These are phyloP conservation scores for Pseudogymnoascus sp. DNA, from an alignment of 2,329 filamentous ascomycete genomes.

Conservation along the genomic window DNA sequence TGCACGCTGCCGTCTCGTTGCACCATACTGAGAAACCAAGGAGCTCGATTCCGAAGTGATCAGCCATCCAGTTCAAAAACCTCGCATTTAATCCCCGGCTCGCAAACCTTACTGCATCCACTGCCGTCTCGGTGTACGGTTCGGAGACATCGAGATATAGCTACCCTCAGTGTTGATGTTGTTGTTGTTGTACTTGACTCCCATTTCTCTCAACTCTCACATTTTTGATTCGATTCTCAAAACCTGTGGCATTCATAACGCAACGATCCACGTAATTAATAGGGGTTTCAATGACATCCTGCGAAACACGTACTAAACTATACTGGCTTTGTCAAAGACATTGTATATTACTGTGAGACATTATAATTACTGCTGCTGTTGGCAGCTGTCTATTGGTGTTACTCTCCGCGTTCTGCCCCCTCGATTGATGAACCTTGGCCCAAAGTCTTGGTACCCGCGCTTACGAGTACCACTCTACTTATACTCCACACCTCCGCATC, in stretches of 20 bases:
- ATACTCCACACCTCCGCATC: background rate
- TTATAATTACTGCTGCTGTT: background rate
- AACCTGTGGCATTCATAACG: background rate
- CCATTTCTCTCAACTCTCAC: background rate
- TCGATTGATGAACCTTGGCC: conserved; percentile 1
- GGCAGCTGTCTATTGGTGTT: background rate
- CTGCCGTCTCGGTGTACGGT: background rate
- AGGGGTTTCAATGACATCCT: background rate
- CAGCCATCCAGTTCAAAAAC: background rate
- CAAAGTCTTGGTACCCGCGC: background rate
- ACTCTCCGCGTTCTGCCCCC: background rate
- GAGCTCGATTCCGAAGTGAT: background rate
- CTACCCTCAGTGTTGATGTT: too few relatives aligned
- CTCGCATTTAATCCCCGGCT: background rate
- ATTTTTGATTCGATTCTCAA: background rate
- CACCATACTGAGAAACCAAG: background rate
- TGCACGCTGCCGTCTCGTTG: background rate
- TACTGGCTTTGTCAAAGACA: background rate
- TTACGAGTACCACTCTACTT: conserved; percentile 2
- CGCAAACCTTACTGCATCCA: background rate
- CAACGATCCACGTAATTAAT: background rate
- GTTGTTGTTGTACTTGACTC: background rate
- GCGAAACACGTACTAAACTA: background rate
- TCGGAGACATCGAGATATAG: background rate
- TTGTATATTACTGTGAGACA: background rate